phyloP scores from a whole-genome alignment of 805 yeast species.

The Kuraishia cidri region DNA sequence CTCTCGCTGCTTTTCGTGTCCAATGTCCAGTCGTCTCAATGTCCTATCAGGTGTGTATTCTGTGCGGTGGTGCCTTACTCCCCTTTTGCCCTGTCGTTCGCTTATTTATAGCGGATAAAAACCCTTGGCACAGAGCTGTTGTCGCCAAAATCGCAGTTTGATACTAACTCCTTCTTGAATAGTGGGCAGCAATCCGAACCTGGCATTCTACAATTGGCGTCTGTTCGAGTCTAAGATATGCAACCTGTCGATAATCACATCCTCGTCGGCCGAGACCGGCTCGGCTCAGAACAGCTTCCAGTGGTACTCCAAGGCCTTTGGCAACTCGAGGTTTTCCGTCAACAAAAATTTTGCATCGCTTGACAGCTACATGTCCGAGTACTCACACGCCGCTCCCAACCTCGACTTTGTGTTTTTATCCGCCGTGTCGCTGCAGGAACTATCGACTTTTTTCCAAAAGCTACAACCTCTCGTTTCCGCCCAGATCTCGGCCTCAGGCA shows the following conservation, averaged over 20 bases:
- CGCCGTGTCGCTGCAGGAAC: conserved; percentile 41
- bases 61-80: too few species aligned
- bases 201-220: conserved; percentile 53
- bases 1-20: too few species aligned
- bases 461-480: conserved; percentile 24
- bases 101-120: too few species aligned
- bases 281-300: conserved; percentile 10
- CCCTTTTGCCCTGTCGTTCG: too few species aligned
- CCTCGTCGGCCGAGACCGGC: conserved; percentile 5
- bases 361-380: conserved; percentile 12
- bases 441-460: conserved; percentile 30
- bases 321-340: conserved; percentile 18
- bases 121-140: too few species aligned
- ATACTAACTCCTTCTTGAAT: too few species aligned
- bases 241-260: conserved; percentile 30
- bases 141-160: too few species aligned
- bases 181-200: conserved; percentile 50
- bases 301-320: conserved; percentile 22
- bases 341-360: conserved; percentile 12
- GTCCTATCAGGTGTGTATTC: too few species aligned
- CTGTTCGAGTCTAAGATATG: conserved; percentile 34
- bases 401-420: conserved; percentile 38
- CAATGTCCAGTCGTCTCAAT: too few species aligned
- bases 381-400: conserved; percentile 6
- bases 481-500: conserved; percentile 10